These are phyloP conservation scores for Monoraphidium neglectum DNA, from an alignment of 139 green algal genomes.

Conservation along the genomic window DNA sequence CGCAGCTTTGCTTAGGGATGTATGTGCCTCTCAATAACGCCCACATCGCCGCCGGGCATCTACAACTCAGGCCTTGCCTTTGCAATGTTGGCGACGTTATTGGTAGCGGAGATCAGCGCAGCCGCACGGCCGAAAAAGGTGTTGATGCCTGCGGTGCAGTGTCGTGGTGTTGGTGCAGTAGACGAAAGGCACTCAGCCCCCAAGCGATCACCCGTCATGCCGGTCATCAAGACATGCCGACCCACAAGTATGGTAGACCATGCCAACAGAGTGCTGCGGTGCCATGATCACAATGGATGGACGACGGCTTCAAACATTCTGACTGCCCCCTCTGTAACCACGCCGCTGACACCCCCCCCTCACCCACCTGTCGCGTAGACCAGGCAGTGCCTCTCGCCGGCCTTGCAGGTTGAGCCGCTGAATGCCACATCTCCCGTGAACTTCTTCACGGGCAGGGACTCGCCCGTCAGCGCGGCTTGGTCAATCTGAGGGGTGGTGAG, in stretches of 20 bases:
- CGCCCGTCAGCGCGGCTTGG: constrained; percentile 86
- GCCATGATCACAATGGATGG: no score
- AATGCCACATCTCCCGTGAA: constrained; percentile 77
- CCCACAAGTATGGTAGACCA: no score
- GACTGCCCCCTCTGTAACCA: no score
- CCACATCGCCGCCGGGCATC: no score
- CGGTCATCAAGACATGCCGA: no score
- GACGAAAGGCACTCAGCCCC: no score
- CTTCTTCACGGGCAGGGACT: constrained; percentile 88
- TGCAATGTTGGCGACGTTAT: constrained; percentile 77
- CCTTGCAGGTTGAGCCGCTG: constrained; percentile 86
- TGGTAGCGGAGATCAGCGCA: constrained; percentile 67
- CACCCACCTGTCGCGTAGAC: constrained; percentile 69
- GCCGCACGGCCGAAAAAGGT: constrained; percentile 88
- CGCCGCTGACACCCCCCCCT: no score
- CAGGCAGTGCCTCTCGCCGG: constrained; percentile 81
- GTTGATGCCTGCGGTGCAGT: constrained; percentile 44
- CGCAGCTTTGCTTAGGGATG: not conserved
- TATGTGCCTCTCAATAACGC: no score
- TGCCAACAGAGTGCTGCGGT: no score
- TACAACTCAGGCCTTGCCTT: not conserved
- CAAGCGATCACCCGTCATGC: no score
- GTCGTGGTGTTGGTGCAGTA: not conserved
- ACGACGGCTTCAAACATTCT: no score
- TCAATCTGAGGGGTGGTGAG: constrained; percentile 60